Percentiles rank a stretch among this genome's conserved stretches.
phyloP scores from a whole-genome alignment of 2,329 filamentous ascomycete species.

The Chaetomium sp. region DNA sequence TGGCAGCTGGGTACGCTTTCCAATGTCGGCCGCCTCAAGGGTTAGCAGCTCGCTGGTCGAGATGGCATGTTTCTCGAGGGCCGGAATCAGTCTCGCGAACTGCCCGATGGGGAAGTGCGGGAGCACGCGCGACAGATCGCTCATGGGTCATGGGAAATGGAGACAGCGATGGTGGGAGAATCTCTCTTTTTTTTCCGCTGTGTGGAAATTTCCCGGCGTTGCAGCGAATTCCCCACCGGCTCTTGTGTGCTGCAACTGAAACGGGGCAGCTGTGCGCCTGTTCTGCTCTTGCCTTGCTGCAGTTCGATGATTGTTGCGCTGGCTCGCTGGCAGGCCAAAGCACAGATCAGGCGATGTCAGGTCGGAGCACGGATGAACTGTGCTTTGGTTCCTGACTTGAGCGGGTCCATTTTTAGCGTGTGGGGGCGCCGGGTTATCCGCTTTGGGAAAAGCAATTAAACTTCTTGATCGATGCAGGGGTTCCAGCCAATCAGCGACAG shows the following conservation, averaged over 20 bases:
- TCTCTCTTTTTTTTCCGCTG: not conserved
- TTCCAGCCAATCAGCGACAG: not conserved
- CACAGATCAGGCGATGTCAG: too few relatives aligned
- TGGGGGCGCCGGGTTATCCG: not conserved
- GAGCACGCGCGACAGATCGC: conserved; percentile 76
- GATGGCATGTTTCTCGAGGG: conserved; percentile 70
- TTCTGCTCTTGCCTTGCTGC: too few relatives aligned
- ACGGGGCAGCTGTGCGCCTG: too few relatives aligned
- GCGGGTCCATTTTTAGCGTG: conserved; percentile 9
- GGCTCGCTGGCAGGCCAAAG: too few relatives aligned
- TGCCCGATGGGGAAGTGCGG: conserved; percentile 68
- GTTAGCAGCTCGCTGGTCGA: conserved; percentile 80
- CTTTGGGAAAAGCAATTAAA: conserved; percentile 6
- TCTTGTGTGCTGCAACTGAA: too few relatives aligned
- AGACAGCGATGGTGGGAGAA: not conserved
- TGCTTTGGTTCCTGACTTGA: not conserved
- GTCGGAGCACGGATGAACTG: not conserved
- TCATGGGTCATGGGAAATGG: conserved; percentile 48
- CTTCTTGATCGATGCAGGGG: conserved; percentile 11
- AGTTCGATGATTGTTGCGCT: too few relatives aligned
- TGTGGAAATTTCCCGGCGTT: too few relatives aligned
- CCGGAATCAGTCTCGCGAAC: conserved; percentile 69
- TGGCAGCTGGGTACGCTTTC: conserved; percentile 77
- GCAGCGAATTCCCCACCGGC: too few relatives aligned
- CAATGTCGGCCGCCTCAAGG: conserved; percentile 74